Base-by-base conservation (phyloP, 192 early-diverging fungal species). In the Glomus cerebriforme region DNA sequence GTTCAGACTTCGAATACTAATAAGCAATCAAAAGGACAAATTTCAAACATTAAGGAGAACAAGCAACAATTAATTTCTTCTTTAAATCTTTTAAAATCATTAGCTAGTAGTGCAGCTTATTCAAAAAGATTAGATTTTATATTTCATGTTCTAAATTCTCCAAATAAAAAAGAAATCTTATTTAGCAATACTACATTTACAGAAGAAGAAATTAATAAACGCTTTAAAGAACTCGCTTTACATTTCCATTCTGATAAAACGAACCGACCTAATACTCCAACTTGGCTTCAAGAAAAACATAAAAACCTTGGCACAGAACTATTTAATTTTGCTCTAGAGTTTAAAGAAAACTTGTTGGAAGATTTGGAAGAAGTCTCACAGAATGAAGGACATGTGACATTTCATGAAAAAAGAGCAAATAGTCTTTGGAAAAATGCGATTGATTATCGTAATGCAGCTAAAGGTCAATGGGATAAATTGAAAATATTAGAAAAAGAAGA, bases 211-310 rank as follows among this genome's bases (percentile, higher is more conserved):
- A 39, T 68, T 35, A 68, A 68, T 43, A 68, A 68, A 68, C 66
- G 34, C 0, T 68, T 15, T 9, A 37, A 22, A 24, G 34, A 37
- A 3, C 27, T 68, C 22, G 66, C 34, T 22, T 37, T n/a, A 10
- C n/a, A 35, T 68, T 68, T 68, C 22, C 66, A 68, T 68, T 29
- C 66, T 22, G 66, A 68, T 68, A 68, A 54, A 54, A 54, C 19
- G 49, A n/a, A 2, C 22, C 49, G 34, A 22, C 19, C 35, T n/a
- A 39, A 68, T 24, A 43, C 7, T 10, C 34, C 35, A 2, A 39
- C 17, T 68, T 7, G 22, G 5, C 34, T 68, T n/a, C 66, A 24
- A n/a, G 34, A 7, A 6, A 13, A 68, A 17, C 32, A 68, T 35
- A 31, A 37, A 43, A 9, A 68, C 8, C 66, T 68, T 17, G 7